Evolutionary conservation across 139 green algal genomes (phyloP).

Genomic region (Chlamydomonas asymmetrica): DNA sequence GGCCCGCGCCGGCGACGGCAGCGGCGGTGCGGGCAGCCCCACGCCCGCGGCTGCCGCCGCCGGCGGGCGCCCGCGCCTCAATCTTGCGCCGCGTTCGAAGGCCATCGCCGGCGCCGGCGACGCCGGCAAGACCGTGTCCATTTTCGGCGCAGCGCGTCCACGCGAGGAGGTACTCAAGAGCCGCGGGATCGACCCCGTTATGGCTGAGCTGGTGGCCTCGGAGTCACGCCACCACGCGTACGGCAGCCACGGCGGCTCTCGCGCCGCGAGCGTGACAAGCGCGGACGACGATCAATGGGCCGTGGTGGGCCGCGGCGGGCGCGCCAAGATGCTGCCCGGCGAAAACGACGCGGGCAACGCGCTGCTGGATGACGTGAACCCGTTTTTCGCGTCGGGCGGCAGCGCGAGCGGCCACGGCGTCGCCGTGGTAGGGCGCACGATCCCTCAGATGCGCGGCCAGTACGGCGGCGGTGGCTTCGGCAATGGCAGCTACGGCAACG

Average conservation of each 20-base stretch:
- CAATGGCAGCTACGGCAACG: slow-evolving; percentile 18
- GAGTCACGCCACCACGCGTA: not conserved
- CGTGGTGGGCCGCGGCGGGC: slow-evolving; percentile 20
- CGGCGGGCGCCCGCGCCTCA: slow-evolving; percentile 56
- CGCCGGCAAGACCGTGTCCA: slow-evolving; percentile 7
- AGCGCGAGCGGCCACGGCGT: not conserved
- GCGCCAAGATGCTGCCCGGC: not conserved
- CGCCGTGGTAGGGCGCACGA: slow-evolving; percentile 5
- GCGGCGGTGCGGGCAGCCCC: not conserved
- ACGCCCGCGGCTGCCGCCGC: not conserved
- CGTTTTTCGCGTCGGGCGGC: slow-evolving; percentile 16
- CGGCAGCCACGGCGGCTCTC: not conserved
- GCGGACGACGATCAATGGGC: slow-evolving; percentile 26
- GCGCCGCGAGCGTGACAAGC: not conserved
- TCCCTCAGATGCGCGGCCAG: not conserved
- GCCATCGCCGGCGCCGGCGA: slow-evolving; percentile 15
- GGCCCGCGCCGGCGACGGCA: not conserved
- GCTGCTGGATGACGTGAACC: slow-evolving; percentile 8
- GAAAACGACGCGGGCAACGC: slow-evolving; percentile 16
- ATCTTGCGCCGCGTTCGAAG: slow-evolving; percentile 66
- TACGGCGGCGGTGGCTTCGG: slow-evolving; percentile 1
- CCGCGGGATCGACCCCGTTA: slow-evolving; percentile 62
- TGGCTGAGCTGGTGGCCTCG: slow-evolving; percentile 38
- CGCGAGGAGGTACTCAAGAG: slow-evolving; percentile 85
- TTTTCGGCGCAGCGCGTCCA: slow-evolving; percentile 79